Percentiles rank a stretch among this genome's conserved stretches.
phyloP scores from a whole-genome alignment of 1,284 basidiomycete species.

The Ceratobasidium sp. region DNA sequence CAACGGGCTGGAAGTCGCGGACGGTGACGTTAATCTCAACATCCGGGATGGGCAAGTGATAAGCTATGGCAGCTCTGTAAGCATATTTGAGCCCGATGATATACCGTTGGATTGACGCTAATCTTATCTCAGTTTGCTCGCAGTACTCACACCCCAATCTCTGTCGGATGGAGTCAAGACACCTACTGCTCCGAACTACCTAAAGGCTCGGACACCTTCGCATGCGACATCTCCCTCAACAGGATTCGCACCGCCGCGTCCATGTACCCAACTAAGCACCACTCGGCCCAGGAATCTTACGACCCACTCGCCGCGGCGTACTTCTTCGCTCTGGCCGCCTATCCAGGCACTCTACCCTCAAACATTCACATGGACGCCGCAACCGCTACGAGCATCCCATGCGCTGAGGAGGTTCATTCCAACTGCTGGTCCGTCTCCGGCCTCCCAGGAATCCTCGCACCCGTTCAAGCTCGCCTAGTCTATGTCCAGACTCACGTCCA shows the following conservation, averaged over 20 bases:
- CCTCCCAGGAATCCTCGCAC: conserved; percentile 16
- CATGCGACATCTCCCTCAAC: conserved; percentile 62
- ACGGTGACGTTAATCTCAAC: conserved; percentile 92
- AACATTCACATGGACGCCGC: conserved; percentile 67
- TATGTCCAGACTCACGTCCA: conserved; percentile 43
- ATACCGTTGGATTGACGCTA: conserved; percentile 55
- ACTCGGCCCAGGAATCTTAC: conserved; percentile 53
- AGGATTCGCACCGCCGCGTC: not conserved
- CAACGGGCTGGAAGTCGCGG: conserved; percentile 87
- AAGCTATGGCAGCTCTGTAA: conserved; percentile 40
- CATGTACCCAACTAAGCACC: conserved; percentile 49
- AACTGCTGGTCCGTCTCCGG: conserved; percentile 56
- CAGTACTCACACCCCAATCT: not conserved
- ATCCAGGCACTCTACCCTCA: conserved; percentile 68
- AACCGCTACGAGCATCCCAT: conserved; percentile 62
- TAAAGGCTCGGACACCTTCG: conserved; percentile 64
- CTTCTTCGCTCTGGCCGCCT: conserved; percentile 81
- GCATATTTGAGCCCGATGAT: conserved; percentile 45
- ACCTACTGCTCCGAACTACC: conserved; percentile 28
- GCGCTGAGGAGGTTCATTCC: conserved; percentile 60
- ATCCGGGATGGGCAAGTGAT: conserved; percentile 57
- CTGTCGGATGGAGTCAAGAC: conserved; percentile 9
- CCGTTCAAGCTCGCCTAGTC: conserved; percentile 42
- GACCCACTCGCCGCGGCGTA: conserved; percentile 72
- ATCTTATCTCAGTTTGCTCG: conserved; percentile 53